These are phyloP conservation scores for Suillus decipiens DNA, from an alignment of 768 basidiomycete species.

Conservation along the genomic window DNA sequence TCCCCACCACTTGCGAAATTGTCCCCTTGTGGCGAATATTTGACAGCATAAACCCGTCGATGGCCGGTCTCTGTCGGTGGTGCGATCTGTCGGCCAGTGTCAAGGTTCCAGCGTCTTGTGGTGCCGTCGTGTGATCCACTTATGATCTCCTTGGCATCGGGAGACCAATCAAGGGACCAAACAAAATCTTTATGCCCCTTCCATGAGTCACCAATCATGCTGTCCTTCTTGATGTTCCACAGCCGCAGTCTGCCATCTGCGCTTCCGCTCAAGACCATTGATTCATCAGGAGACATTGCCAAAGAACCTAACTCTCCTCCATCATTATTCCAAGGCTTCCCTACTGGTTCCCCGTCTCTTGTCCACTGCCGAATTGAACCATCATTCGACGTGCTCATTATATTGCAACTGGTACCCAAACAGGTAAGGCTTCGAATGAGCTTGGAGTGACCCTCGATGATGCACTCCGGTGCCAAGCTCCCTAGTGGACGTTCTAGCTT, in stretches of 20 bases:
- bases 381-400: not conserved
- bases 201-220: no score
- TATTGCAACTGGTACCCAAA: not conserved
- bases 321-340: not conserved
- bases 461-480: not conserved
- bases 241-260: not conserved
- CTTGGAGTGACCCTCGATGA: not conserved
- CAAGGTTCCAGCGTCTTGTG: not conserved
- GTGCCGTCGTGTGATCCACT: not conserved
- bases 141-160: not conserved
- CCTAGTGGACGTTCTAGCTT: not conserved
- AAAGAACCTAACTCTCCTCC: accelerated
- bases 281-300: not conserved
- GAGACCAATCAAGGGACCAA: no score
- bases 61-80: not conserved
- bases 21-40: not conserved
- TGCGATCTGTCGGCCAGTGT: not conserved
- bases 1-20: not conserved
- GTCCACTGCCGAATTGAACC: not conserved
- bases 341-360: not conserved
- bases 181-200: no score
- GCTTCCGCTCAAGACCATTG: not conserved
- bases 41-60: not conserved
- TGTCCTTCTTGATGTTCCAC: not conserved
- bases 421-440: not conserved